phyloP scores from a whole-genome alignment of 352 stramenopile genomes.

The Globisporangium nunn region DNA sequence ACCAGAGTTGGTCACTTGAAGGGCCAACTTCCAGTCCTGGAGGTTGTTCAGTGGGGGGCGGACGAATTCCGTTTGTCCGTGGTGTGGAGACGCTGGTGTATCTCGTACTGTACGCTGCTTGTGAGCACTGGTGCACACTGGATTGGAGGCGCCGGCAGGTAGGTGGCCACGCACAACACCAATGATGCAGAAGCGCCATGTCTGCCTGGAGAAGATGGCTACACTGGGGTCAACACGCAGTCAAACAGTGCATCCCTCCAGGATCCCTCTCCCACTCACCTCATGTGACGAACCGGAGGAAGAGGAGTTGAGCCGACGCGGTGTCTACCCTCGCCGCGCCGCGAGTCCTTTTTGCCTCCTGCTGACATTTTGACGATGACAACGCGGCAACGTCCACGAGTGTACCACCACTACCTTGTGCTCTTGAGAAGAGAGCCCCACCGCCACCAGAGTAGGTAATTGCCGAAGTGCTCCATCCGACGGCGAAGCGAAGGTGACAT shows the following conservation, averaged over 20 bases:
- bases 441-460: no score
- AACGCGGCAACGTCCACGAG: no score
- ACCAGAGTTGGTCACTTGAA: no score
- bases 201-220: conserved; percentile 1
- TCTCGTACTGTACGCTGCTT: not conserved
- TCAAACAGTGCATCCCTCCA: conserved; percentile 2
- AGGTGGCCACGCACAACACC: not conserved
- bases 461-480: no score
- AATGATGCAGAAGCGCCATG: not conserved
- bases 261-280: conserved; percentile 5
- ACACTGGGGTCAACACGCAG: not conserved
- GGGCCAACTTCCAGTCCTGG: not conserved
- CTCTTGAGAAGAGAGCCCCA: no score
- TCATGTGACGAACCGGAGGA: conserved; percentile 1
- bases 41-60: no score
- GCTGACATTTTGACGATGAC: no score
- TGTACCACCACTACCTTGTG: no score
- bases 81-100: not conserved
- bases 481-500: no score
- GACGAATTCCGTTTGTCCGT: not conserved
- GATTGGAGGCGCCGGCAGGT: no score
- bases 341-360: no score
- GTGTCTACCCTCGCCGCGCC: no score
- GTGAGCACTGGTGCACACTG: not conserved
- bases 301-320: not conserved